Conservation (phyloP, 371 early-diverging fungal species). For the Smittium culicis region DNA sequence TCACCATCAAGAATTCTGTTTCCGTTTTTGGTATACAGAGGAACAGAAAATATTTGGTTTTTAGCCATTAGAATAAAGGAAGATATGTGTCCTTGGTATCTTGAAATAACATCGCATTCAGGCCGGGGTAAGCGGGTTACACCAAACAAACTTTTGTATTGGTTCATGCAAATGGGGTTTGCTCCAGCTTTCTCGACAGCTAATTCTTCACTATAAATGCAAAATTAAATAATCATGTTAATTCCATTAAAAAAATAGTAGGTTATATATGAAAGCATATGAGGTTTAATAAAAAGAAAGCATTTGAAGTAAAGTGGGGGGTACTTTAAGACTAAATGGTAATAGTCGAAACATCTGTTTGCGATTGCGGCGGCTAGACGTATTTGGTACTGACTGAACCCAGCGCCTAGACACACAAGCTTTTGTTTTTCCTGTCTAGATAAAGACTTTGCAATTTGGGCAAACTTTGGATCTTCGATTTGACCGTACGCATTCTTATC, state of each 20-base stretch:
- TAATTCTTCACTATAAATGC: slow-evolving; percentile 33
- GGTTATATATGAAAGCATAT: no score
- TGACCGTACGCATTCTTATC: slow-evolving; percentile 39
- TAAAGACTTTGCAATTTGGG: background rate
- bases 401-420: slow-evolving; percentile 21
- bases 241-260: no score
- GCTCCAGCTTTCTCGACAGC: slow-evolving; percentile 38
- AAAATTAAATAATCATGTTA: no score
- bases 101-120: slow-evolving; percentile 44
- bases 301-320: no score
- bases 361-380: slow-evolving; percentile 74
- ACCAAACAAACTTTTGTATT: slow-evolving; percentile 63
- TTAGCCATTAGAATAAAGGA: slow-evolving; percentile 58
- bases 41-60: slow-evolving; percentile 65
- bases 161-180: slow-evolving; percentile 63
- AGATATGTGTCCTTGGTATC: slow-evolving; percentile 35
- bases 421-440: background rate
- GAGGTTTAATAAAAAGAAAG: no score
- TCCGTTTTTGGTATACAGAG: slow-evolving; percentile 37
- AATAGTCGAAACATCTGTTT: slow-evolving; percentile 50
- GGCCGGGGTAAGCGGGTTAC: slow-evolving; percentile 63
- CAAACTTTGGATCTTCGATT: slow-evolving; percentile 9
- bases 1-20: slow-evolving; percentile 44
- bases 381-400: slow-evolving; percentile 61
- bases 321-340: slow-evolving; percentile 34